These are phyloP conservation scores for Ophiostoma ulmi DNA, from an alignment of 2,329 filamentous ascomycete species.

Conservation along the genomic window DNA sequence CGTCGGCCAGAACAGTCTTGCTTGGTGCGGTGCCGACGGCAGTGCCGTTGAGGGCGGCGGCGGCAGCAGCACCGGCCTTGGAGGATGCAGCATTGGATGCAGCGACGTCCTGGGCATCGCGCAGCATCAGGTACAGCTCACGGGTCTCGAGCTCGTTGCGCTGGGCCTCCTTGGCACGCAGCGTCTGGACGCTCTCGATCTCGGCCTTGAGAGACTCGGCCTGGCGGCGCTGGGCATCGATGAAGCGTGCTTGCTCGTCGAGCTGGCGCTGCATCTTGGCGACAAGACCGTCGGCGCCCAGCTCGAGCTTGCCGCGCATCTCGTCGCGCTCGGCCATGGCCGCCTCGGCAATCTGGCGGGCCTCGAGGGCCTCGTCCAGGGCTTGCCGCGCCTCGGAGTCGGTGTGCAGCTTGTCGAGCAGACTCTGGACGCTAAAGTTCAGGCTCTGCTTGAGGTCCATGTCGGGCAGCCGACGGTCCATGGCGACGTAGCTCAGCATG, in stretches of 20 bases:
- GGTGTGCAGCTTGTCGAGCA: slow-evolving; percentile 92
- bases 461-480: slow-evolving; percentile 91
- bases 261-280: slow-evolving; percentile 88
- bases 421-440: slow-evolving; percentile 92
- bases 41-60: background rate
- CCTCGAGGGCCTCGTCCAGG: slow-evolving; percentile 84
- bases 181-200: slow-evolving; percentile 75
- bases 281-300: slow-evolving; percentile 89
- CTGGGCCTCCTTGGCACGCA: slow-evolving; percentile 86
- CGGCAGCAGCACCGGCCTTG: slow-evolving; percentile 20
- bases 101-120: slow-evolving; percentile 93
- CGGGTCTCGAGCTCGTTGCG: slow-evolving; percentile 92
- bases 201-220: slow-evolving; percentile 85
- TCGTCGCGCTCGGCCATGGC: slow-evolving; percentile 96
- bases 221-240: slow-evolving; percentile 81
- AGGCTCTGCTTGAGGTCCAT: slow-evolving; percentile 97
- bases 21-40: slow-evolving; percentile 31
- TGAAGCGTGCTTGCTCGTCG: slow-evolving; percentile 86
- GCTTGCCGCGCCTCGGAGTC: slow-evolving; percentile 91
- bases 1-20: slow-evolving; percentile 46
- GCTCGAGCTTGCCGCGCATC: slow-evolving; percentile 78
- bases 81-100: slow-evolving; percentile 65
- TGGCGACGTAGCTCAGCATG: slow-evolving; percentile 98
- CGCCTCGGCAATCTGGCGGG: slow-evolving; percentile 87
- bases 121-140: slow-evolving; percentile 96